Base-by-base conservation (phyloP, 768 basidiomycete genomes). In the Hemileccinum impolitum region DNA sequence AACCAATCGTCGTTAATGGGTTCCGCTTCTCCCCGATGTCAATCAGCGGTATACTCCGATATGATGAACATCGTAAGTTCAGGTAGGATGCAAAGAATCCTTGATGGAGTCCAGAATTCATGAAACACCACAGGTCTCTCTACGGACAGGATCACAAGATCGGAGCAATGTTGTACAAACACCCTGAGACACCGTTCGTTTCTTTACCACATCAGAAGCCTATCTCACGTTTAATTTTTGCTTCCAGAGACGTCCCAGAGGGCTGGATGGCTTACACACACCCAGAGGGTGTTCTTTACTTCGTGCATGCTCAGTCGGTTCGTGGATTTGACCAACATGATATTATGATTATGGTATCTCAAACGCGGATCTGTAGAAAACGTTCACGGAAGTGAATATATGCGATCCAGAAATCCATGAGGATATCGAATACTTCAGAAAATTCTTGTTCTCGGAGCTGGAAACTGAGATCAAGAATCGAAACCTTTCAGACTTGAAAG, bases 271-370 rank as follows among this genome's bases (percentile, higher is more conserved):
- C 72, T 1, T 65, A 68, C 32, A 62, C 69, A 2, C 84, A 85
- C 54, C 82, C 84, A 0, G 84, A 85, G 62, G 84, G 84, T 8
- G 75, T 71, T 15, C 70, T 75, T 14, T 86, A 84, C 57, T 86
- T 79, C 48, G 73, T 72, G 54, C 70, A 82, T 48, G 19, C 48
- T 39, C 54, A 67, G 3, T 73, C 73, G 65, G 82, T 81, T 40
- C 9, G 71, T 56, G 34, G 10, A 31, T 34, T 5, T 17, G 6
- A 30, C 38, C 12, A 5, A 9, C 23, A 21, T 26, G 17, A 7
- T 23, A 15, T 52, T 19, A 1, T 45, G 32, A n/a, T 39, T 7
- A 40, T 35, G 30, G 3, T 32, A 39, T 37, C 35, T 47, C 19
- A 63, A 32, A 14, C 18, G 6, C 15, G 10, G 19, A 34, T 34